Evolutionary conservation across 2,329 filamentous ascomycete genomes (phyloP), one percentile per base, ranked within the genome.

Genomic region (Moelleriella libera): DNA sequence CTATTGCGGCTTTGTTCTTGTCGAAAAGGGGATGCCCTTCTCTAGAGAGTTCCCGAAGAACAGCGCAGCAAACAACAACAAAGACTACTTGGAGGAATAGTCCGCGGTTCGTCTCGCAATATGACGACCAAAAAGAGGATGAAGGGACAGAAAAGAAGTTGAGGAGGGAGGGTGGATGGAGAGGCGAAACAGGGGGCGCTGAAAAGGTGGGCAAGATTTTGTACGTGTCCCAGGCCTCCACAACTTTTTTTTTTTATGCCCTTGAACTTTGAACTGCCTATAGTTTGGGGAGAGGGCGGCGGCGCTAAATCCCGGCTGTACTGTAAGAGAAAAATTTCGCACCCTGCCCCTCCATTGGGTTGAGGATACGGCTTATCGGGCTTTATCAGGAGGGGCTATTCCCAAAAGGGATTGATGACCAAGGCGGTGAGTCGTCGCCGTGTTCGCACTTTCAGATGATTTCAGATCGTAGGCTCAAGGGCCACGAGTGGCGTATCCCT

Each of bases 91-190:
- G 41, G 54, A 51, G 48, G 52, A 53, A 51, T 54, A 57, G 55
- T 57, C 53, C 53, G 59, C 62, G 63, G 62, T 65, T 62, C 68
- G 68, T 63, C 68, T 57, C 61, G 60, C 60, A 66, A 63, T 66
- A 68, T 57, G 64, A 68, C 63, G 62, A 68, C 62, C 63, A 62
- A 58, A 62, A 60, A 58, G 59, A 56, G 52, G 48, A 21, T 52
- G 58, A 58, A 52, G 56, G 54, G 53, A 53, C 54, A 51, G 52
- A 53, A 50, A 53, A 55, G 55, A 63, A 54, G 57, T 54, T 57
- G 58, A 58, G 54, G 57, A 54, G 55, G 60, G 44, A 45, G 40
- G 45, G 47, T 47, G 41, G 39, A 45, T 47, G 46, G 40, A 41
- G 14, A 39, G 47, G 49, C 47, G 48, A 41, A 34, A 43, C 31